Base-by-base conservation (phyloP, 1,139 yeast species). In the Diutina rugosa region DNA sequence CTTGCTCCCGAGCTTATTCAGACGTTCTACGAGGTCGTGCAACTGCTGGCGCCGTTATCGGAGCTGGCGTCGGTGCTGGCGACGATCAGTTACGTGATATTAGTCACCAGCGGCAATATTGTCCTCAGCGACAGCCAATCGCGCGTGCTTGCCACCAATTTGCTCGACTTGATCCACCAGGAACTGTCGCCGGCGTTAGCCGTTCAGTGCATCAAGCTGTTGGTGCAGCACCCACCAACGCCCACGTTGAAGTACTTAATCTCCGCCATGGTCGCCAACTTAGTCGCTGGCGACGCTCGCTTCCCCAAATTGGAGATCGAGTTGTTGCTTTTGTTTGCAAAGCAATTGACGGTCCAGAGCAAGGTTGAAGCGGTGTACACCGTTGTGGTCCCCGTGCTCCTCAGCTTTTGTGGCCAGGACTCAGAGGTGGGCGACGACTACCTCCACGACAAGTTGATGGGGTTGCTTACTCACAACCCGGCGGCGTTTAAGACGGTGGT, bases 71-170 rank as follows among this genome's bases (percentile, higher is more conserved):
- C 67, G 55, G 76, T 73, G 58, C 78, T 78, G 61, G 72, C 82
- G 5, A 69, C 85, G 6, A 68, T 87, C 44, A 80, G 89, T 0
- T 67, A 78, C n/a, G 77, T 84, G 64, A 79, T 88, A 1, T 70
- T 87, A 18, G 67, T 84, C 16, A 82, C 89, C 6, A 72, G 80
- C 5, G 80, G 87, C 7, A 72, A 74, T 18, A 69, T 77, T 1
- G 62, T 67, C 2, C 65, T 85, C 48, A 62, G 65, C 29, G 68
- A 72, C 1, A 70, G 72, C 5, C 75, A 74, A n/a, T 67, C 73
- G 0, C 57, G 58, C 3, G 57, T 57, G 18, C 59, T 75, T 44
- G 64, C 75, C 63, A 56, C 61, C 7, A 69, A 72, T 3, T 71
- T 77, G 54, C 63, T 84, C 6, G 61, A 60, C 58, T 74, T 62